Base-by-base conservation (phyloP, 75 land plant genomes). In the Cupressus sempervirens region DNA sequence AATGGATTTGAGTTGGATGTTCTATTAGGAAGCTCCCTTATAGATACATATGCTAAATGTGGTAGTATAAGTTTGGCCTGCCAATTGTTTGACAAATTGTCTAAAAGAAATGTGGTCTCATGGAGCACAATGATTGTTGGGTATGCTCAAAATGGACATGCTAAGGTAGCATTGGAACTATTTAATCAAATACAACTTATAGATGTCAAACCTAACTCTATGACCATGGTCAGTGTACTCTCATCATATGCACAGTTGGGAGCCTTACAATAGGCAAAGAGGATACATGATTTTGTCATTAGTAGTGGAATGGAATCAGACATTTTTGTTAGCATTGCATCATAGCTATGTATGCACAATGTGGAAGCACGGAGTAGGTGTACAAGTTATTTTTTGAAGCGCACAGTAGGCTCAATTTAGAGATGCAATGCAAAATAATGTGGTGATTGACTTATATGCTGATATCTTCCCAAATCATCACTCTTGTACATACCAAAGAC, bases 31-130 rank as follows among this genome's bases (percentile, higher is more conserved):
- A 75, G 58, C 23, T 40, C 87, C 15, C 46, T 87, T 36, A 16
- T 87, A 29, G 81, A 86, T 34, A 86, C 84, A 45, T 84, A 87
- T 76, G 87, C 88, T 45, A 84, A 84, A 85, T 67, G 81, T 84
- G 87, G 87, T 13, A 30, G 13, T 30, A 26, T 84, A 20, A 46
- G 48, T 4, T 40, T 35, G 15, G 88, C 88, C 15, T 18, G 9
- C 8, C 20, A 20, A 35, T 77, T 87, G 1, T 85, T 85, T 75
- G 81, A 84, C 73, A 32, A 35, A 16, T 56, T 84, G 86, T 45
- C 81, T 11, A 38, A 35, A 23, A 70, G 54, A 85, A 46, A 87
- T 43, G 50, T 84, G 15, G 87, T 86, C 32, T 65, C 52, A 23
- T 86, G 87, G 87, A 86, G 36, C 46, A 54, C 75, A 20, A 45